Conservation (phyloP, 305 asterid genomes). For the Fraxinus floribunda region DNA sequence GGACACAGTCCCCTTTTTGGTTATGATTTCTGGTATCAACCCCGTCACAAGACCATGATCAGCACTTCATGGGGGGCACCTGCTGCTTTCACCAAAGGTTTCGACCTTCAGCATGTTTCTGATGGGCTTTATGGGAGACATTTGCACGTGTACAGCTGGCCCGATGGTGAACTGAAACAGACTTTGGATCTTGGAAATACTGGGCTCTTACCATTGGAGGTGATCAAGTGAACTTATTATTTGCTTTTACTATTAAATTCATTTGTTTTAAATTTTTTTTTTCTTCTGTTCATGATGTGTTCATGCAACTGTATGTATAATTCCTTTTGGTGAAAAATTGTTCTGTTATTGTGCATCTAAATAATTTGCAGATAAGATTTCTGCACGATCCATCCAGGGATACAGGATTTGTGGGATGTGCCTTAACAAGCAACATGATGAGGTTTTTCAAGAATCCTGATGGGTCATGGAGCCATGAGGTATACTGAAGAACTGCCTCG, state of each 20-base stretch:
- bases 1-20: slow-evolving; percentile 91
- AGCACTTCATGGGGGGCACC: slow-evolving; percentile 99
- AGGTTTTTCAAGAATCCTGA: slow-evolving; percentile 85
- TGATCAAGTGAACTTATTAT: slow-evolving; percentile 12
- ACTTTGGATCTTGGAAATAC: slow-evolving; percentile 90
- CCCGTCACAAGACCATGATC: slow-evolving; percentile 94
- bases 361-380: slow-evolving; percentile 65
- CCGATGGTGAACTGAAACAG: slow-evolving; percentile 85
- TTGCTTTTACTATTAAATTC: neutral
- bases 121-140: slow-evolving; percentile 90
- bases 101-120: slow-evolving; percentile 78
- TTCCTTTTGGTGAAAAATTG: neutral
- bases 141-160: slow-evolving; percentile 94
- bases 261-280: neutral
- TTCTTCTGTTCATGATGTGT: neutral
- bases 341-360: neutral
- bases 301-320: neutral
- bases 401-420: slow-evolving; percentile 92
- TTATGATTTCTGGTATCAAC: slow-evolving; percentile 98
- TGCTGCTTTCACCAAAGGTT: slow-evolving; percentile 82
- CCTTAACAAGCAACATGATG: slow-evolving; percentile 86
- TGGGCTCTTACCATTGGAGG: slow-evolving; percentile 94
- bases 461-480: slow-evolving; percentile 92
- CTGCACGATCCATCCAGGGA: slow-evolving; percentile 88
- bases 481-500: slow-evolving; percentile 20